A percentile compares a stretch with the other conserved stretches of the same genome.
phyloP scores from a whole-genome alignment of 129 eudicot species.

The Tanacetum coccineum region DNA sequence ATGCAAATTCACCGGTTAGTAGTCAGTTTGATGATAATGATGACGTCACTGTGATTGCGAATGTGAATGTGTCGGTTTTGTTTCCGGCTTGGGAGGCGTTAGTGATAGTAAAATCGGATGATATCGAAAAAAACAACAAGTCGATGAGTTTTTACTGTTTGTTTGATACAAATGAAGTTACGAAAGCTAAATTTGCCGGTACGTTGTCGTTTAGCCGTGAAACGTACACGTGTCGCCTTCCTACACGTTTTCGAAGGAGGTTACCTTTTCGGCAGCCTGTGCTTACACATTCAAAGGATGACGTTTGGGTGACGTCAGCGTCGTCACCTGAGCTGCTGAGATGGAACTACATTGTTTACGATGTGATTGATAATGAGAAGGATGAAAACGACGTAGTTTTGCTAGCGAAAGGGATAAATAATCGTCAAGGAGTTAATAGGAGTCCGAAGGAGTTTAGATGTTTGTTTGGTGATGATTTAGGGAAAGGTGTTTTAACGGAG shows the following conservation, averaged over 20 bases:
- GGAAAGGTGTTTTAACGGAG: constrained; percentile 48
- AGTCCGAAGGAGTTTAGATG: constrained; percentile 61
- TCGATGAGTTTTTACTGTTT: constrained; percentile 33
- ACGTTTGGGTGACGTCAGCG: not conserved
- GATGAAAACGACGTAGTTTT: constrained; percentile 56
- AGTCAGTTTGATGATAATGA: not conserved
- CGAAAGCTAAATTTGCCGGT: constrained; percentile 53
- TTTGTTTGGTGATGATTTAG: constrained; percentile 48
- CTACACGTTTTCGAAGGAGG: constrained; percentile 47
- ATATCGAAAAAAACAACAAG: not conserved
- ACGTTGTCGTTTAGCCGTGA: constrained; percentile 31
- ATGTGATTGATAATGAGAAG: constrained; percentile 29
- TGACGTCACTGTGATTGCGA: not conserved
- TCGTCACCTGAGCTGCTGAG: constrained; percentile 43
- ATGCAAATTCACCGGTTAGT: too few species aligned
- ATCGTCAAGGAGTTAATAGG: constrained; percentile 58
- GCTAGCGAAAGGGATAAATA: constrained; percentile 63
- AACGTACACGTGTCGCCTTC: constrained; percentile 49
- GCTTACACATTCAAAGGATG: constrained; percentile 25
- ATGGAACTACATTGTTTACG: constrained; percentile 67
- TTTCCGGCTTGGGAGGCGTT: constrained; percentile 72
- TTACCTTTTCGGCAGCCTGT: constrained; percentile 51
- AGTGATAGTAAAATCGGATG: constrained; percentile 46
- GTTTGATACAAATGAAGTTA: constrained; percentile 34
- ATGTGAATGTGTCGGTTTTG: constrained; percentile 38